Evolutionary conservation across 2,329 filamentous ascomycete genomes (phyloP), one percentile per base, ranked within the genome.

Genomic region (Simplicillium sp.): DNA sequence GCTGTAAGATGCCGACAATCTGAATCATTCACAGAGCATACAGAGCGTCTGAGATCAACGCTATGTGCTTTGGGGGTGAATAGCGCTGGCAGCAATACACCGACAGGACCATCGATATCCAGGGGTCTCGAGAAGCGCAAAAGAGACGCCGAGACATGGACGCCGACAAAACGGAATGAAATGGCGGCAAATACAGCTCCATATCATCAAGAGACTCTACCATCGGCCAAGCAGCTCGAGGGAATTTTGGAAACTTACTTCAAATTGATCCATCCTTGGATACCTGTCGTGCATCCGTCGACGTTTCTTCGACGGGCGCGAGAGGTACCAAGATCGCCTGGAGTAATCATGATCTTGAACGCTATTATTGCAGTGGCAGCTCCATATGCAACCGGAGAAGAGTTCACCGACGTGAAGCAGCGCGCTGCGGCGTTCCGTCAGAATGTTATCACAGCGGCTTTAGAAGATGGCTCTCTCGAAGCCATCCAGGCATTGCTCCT

Each of bases 251-350:
- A 60, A 2, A 51, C 56, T 1, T 65, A 65, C 44, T 64, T 66
- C 34, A 41, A 44, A 1, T 42, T 52, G 2, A 52, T 66, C 1
- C 63, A 66, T 38, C 61, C 62, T 2, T 67, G 61, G 57, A 63
- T 64, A 18, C 51, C 51, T 3, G 51, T 54, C 31, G 9, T 54
- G 4, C 50, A 54, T 33, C 34, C 41, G 2, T 16, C 38, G 9
- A 41, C 41, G 8, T 46, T 46, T 16, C 28, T 39, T 3, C 15
- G 18, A 14, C 39, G 39, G 25, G 36, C 42, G 6, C 41, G 38
- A 5, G 44, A 46, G 2, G 12, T 34, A 1, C 25, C 41, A 2
- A 25, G 39, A 9, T 13, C 25, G 2, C 15, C 13, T 13, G 38
- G 41, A 5, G 29, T 44, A 6, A 25, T 25, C 6, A 31, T 44